phyloP scores from a whole-genome alignment of 169 alveolate species.

The Eimeria tenella region DNA sequence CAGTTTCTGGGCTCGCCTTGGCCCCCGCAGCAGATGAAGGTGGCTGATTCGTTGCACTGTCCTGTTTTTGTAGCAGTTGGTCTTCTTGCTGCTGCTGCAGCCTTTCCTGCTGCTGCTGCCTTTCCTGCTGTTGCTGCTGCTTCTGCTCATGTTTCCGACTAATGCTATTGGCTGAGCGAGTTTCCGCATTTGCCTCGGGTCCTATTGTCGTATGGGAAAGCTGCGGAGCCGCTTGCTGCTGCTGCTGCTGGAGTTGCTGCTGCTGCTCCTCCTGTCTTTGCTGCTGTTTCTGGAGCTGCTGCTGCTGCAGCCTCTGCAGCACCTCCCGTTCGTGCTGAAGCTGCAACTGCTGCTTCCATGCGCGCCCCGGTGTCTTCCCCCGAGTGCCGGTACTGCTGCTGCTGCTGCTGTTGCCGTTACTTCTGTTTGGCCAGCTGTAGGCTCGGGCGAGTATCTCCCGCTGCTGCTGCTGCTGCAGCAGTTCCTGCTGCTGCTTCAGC shows the following conservation, averaged over 20 bases:
- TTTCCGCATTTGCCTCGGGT: background rate
- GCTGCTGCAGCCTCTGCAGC: constrained; percentile 56
- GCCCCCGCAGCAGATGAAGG: background rate
- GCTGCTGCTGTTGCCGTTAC: constrained; percentile 52
- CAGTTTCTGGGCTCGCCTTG: background rate
- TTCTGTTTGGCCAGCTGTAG: background rate
- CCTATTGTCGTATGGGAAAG: no score
- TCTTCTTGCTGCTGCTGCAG: background rate
- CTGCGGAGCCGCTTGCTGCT: no score
- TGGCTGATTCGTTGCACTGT: background rate
- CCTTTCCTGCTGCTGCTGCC: background rate
- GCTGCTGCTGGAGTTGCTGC: background rate
- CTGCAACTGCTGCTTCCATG: background rate
- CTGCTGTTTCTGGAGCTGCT: constrained; percentile 14
- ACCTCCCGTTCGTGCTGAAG: constrained; percentile 15
- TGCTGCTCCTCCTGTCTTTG: background rate
- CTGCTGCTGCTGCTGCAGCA: constrained; percentile 52
- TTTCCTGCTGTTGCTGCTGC: constrained; percentile 21
- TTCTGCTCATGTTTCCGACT: background rate
- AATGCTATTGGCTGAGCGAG: background rate
- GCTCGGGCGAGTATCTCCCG: background rate
- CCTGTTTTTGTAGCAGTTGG: background rate
- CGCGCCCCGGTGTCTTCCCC: background rate
- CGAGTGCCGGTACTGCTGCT: background rate
- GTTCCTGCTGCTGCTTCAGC: constrained; percentile 54